Base-by-base conservation (phyloP, 2,329 filamentous ascomycete species). In the Dactylellina drechsleri region DNA sequence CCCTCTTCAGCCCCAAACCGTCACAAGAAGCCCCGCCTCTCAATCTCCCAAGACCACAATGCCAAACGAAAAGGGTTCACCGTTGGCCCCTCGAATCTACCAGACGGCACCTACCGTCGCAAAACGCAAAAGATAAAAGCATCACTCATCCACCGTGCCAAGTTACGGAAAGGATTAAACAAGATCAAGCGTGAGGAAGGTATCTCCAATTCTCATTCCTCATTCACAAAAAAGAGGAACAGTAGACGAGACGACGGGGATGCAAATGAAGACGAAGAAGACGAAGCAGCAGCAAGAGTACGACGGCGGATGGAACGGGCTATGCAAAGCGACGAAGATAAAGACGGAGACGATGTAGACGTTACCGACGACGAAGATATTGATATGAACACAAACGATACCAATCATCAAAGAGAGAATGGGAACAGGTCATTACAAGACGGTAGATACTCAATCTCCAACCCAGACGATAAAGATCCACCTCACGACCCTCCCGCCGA, bases 61-160 rank as follows among this genome's bases (percentile, higher is more conserved):
- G 84, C 77, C 50, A 79, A 80, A 77, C 86, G 84, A 77, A 90
- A 91, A 78, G 92, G 92, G 59, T 97, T 98, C 84, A 87, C 87
- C 47, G 91, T 97, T 67, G 94, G 93, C 0, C 93, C 94, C 31
- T 91, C 91, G 43, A 96, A 97, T 81, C 85, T 98, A 26, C 94
- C 94, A 47, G 93, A 97, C 81, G 93, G 94, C 66, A 90, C 90
- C 20, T 92, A 95, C 86, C 88, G 88, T 80, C 89, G 94, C 79
- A 97, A 97, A 85, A 86, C 88, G 47, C 79, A 94, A 92, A 94
- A 94, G 82, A 95, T 97, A 80, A 98, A 98, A 83, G 87, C 90
- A 77, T 88, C 91, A 78, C 84, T 97, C 66, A 97, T 98, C 79
- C 88, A 93, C 82, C 96, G 95, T 82, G 93, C 93, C 75, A 97